phyloP scores from a whole-genome alignment of 192 early-diverging fungal genomes.

The Phlyctochytrium arcticum region DNA sequence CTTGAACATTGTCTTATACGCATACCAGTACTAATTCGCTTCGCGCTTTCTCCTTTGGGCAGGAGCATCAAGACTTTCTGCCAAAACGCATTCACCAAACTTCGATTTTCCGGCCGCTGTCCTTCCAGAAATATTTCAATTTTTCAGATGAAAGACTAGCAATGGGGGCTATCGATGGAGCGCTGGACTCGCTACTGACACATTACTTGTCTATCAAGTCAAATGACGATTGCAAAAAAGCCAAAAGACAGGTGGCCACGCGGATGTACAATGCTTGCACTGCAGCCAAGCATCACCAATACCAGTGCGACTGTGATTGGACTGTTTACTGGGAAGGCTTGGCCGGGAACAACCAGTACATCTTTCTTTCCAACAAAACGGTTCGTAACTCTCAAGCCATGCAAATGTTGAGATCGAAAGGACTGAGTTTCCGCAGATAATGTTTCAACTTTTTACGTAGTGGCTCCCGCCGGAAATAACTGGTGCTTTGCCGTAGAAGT shows the following conservation, averaged over 20 bases:
- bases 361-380: neutral
- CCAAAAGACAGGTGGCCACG: neutral
- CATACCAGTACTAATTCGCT: neutral
- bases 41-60: neutral
- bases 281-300: neutral
- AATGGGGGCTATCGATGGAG: neutral
- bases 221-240: neutral
- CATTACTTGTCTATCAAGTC: neutral
- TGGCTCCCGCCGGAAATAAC: neutral
- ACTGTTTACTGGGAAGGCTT: neutral
- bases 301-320: neutral
- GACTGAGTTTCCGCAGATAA: neutral
- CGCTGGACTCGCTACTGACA: neutral
- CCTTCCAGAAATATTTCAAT: neutral
- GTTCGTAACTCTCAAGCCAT: neutral
- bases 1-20: neutral
- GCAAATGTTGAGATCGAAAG: neutral
- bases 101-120: neutral
- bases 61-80: neutral
- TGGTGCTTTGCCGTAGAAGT: neutral
- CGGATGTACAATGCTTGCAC: neutral
- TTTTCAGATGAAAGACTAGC: neutral
- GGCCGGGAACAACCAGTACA: neutral
- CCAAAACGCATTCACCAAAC: neutral
- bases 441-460: neutral